phyloP scores from a whole-genome alignment of 1,139 yeast genomes.

The Geotrichum carabidarum region DNA sequence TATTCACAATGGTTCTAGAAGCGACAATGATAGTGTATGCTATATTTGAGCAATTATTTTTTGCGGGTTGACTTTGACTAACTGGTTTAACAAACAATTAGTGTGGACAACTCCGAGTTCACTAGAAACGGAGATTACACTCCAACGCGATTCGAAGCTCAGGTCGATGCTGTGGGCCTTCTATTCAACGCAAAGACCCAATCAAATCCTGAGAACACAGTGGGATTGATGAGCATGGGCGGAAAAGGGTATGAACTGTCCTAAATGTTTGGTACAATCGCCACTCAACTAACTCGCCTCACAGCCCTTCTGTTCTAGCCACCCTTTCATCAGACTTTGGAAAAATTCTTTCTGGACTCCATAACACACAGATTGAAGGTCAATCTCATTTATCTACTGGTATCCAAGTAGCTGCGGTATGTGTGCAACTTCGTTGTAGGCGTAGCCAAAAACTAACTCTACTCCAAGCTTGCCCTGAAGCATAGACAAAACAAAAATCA shows the following conservation, averaged over 20 bases:
- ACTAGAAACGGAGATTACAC: constrained; percentile 94
- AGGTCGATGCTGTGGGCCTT: constrained; percentile 84
- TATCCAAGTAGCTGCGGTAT: constrained; percentile 83
- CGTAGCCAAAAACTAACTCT: constrained; percentile 4
- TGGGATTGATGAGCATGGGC: constrained; percentile 83
- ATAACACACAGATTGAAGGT: constrained; percentile 74
- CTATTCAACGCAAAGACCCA: constrained; percentile 82
- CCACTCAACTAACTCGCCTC: neutral
- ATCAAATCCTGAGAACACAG: constrained; percentile 90
- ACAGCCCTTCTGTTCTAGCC: constrained; percentile 69
- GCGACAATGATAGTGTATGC: constrained; percentile 82
- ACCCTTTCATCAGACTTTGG: constrained; percentile 88
- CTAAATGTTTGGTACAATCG: neutral
- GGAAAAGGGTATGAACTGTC: constrained; percentile 49
- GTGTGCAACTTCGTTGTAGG: constrained; percentile 10
- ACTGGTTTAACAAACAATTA: constrained; percentile 18
- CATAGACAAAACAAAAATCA: constrained; percentile 94
- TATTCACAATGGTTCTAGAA: constrained; percentile 72
- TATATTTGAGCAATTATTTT: neutral
- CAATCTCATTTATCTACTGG: constrained; percentile 69
- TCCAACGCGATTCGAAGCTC: constrained; percentile 87
- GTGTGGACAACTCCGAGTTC: constrained; percentile 89
- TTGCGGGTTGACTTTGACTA: neutral
- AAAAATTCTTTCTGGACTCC: constrained; percentile 79
- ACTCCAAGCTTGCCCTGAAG: constrained; percentile 64